Evolutionary conservation across 441 rosid species (phyloP), one percentile per base, ranked within the genome.

Genomic region (Monsonia emarginata): DNA sequence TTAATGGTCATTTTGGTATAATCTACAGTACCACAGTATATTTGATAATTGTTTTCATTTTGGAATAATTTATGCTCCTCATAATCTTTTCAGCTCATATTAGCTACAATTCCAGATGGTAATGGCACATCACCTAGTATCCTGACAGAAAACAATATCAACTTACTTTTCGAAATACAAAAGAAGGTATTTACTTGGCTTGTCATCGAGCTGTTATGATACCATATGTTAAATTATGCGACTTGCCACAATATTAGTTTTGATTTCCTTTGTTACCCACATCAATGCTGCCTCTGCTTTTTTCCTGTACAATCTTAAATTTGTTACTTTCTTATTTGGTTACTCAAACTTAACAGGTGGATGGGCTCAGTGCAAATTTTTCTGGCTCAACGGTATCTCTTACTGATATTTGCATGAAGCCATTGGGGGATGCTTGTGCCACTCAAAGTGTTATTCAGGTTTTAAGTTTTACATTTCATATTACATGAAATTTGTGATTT

Each of bases 391-490:
- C 75, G 87, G 63, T 94, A 76, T 83, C 99, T 63, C 80, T 94
- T 80, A 78, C 88, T 65, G 97, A 94, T 76, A 94, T 94, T 62
- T 94, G 97, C 81, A 74, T 88, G 96, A 94, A 91, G 80, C 99
- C 97, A 19, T 79, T 94, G 56, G 96, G 84, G 69, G 82, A 86
- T 70, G 94, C 89, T 76, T 94, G 99, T 80, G 96, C 97, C 69
- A 91, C 94, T 67, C 99, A 94, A 75, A 91, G 91, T 81, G 78
- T 94, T 71, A 79, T 94, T 62, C 99, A 94, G 97, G 97, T 94
- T 75, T 46, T 30, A 3, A 58, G n/a, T 26, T 58, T 26, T 26
- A 13, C 21, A 26, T n/a, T 34, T 26, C n/a, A n/a, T n/a, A n/a
- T 4, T 13, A 25, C 27, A 58, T 58, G 62, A 27, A 44, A 44